phyloP scores from a whole-genome alignment of 768 basidiomycete genomes.

The Guyanaporus albipodus region DNA sequence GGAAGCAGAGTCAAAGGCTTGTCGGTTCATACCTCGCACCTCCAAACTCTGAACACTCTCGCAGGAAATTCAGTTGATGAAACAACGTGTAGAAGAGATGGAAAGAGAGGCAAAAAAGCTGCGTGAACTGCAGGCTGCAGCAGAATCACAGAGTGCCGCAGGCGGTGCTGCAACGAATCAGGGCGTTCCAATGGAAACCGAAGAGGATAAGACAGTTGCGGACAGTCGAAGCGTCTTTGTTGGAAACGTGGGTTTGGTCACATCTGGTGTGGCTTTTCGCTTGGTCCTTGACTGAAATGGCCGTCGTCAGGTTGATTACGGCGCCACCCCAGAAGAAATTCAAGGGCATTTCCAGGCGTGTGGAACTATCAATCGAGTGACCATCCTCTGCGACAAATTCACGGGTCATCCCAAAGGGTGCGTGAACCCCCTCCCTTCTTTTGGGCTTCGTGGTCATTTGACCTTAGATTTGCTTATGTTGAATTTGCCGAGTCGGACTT shows the following conservation, averaged over 20 bases:
- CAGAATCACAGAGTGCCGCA: slow-evolving; percentile 50
- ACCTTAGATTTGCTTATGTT: slow-evolving; percentile 88
- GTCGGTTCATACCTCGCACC: slow-evolving; percentile 1
- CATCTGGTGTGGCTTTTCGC: slow-evolving; percentile 1
- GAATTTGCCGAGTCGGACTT: slow-evolving; percentile 94
- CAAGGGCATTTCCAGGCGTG: slow-evolving; percentile 97
- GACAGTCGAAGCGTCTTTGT: slow-evolving; percentile 91
- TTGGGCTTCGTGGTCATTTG: slow-evolving; percentile 1
- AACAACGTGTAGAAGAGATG: slow-evolving; percentile 91
- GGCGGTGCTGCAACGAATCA: slow-evolving; percentile 45
- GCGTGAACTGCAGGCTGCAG: slow-evolving; percentile 80
- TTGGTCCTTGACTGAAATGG: slow-evolving; percentile 10
- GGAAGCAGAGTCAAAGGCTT: slow-evolving; percentile 61
- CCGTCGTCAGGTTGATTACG: slow-evolving; percentile 85
- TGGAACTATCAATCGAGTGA: slow-evolving; percentile 97
- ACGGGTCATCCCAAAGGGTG: slow-evolving; percentile 99
- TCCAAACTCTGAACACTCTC: slow-evolving; percentile 14
- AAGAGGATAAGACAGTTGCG: slow-evolving; percentile 78
- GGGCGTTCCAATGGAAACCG: slow-evolving; percentile 61
- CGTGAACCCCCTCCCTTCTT: slow-evolving; percentile 18
- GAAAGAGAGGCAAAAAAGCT: slow-evolving; percentile 86
- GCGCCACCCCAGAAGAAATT: slow-evolving; percentile 96
- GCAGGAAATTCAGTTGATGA: slow-evolving; percentile 90
- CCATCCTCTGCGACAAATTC: slow-evolving; percentile 99
- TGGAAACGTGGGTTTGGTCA: slow-evolving; percentile 75